These are phyloP conservation scores for Zoysia japonica DNA, from an alignment of 176 grass and related monocot species.

Conservation along the genomic window DNA sequence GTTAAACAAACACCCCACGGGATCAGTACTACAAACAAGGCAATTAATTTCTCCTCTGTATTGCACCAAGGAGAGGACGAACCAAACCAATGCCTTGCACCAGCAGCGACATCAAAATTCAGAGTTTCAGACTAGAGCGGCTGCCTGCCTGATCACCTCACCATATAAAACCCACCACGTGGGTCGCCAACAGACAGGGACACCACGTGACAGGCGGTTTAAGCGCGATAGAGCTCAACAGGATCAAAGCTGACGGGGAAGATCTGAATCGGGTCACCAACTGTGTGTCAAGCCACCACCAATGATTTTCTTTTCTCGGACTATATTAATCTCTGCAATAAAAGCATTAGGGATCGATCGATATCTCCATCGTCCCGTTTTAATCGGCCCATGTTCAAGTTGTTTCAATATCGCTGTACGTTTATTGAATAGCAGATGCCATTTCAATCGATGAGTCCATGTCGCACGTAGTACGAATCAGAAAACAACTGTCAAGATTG, in stretches of 20 bases:
- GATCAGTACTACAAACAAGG: background rate
- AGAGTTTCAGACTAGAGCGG: background rate
- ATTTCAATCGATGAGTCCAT: no score
- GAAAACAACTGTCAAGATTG: background rate
- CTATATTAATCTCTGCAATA: no score
- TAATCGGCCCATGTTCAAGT: no score
- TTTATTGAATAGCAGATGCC: no score
- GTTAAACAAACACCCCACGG: background rate
- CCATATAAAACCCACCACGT: background rate
- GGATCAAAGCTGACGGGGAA: background rate
- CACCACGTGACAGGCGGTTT: background rate
- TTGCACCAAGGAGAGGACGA: background rate
- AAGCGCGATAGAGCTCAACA: background rate
- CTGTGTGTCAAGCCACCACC: background rate
- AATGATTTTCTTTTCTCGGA: no score
- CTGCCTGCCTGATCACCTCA: background rate
- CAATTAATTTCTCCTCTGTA: background rate
- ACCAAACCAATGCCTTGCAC: background rate
- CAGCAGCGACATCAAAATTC: background rate
- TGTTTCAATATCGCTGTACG: no score
- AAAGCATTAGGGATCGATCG: no score
- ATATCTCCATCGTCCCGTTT: no score
- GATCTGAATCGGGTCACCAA: background rate
- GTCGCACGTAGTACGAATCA: no score
- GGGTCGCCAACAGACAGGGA: background rate